A percentile compares a stretch with the other conserved stretches of the same genome.
Evolutionary conservation across 805 yeast species (phyloP).

Genomic region (Pachysolen tannophilus): DNA sequence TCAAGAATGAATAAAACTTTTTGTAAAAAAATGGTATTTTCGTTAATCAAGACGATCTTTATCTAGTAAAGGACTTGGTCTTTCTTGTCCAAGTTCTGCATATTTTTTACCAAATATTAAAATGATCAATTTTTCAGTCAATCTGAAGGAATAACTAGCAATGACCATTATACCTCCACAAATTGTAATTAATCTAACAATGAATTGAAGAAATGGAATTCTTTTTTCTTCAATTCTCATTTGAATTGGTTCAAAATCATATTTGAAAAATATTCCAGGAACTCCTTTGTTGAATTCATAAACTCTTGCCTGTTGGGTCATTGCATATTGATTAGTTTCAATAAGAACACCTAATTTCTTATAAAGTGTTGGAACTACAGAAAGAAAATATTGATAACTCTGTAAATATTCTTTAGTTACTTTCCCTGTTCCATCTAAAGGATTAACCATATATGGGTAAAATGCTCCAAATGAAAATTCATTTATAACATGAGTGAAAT

Average conservation of each 20-base stretch:
- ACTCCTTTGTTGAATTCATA: conserved; percentile 21
- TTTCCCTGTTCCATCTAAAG: conserved; percentile 74
- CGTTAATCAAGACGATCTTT: background rate
- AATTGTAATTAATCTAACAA: conserved; percentile 72
- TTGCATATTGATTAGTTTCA: conserved; percentile 81
- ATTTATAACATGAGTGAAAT: conserved; percentile 76
- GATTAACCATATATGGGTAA: conserved; percentile 79
- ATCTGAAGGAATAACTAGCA: conserved; percentile 56
- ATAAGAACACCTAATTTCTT: conserved; percentile 61
- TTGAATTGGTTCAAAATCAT: conserved; percentile 83
- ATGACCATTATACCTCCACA: conserved; percentile 73
- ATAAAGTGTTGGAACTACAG: conserved; percentile 79
- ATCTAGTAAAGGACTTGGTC: conserved; percentile 8
- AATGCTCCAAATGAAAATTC: conserved; percentile 90
- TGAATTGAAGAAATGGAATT: conserved; percentile 68
- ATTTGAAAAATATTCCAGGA: conserved; percentile 79
- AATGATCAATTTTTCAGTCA: conserved; percentile 45
- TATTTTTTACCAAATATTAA: conserved; percentile 52
- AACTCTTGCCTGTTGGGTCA: conserved; percentile 34
- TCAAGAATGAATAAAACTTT: too few relatives aligned
- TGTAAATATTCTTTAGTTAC: conserved; percentile 39
- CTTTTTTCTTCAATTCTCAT: conserved; percentile 64
- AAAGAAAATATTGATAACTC: conserved; percentile 56
- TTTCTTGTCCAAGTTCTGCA: conserved; percentile 40
- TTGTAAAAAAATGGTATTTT: background rate